Conservation (phyloP, 2,329 filamentous ascomycete genomes). For the Calonectria pseudoturangicola region DNA sequence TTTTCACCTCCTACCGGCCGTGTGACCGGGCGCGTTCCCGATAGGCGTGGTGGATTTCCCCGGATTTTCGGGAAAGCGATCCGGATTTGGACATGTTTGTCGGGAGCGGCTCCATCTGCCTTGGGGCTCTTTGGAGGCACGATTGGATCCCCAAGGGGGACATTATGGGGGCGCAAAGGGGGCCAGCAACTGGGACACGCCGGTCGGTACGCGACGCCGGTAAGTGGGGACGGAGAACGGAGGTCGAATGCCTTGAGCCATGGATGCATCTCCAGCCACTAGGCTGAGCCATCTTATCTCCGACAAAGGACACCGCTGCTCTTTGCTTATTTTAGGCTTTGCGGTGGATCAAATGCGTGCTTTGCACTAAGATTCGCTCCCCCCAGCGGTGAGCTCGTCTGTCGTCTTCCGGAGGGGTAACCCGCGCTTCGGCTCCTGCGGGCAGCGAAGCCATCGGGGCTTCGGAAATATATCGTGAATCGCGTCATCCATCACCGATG, state of each 20-base stretch:
- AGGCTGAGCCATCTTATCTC: background rate
- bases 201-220: background rate
- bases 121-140: background rate
- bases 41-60: conserved; percentile 27
- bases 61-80: conserved; percentile 38
- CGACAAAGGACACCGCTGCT: background rate
- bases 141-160: no score
- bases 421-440: conserved; percentile 9
- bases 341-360: conserved; percentile 14
- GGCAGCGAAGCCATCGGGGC: background rate
- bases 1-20: conserved; percentile 46
- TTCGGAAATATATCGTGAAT: conserved; percentile 23
- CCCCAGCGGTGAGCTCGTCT: background rate
- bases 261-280: background rate
- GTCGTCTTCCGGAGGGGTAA: background rate
- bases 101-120: conserved; percentile 10
- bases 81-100: conserved; percentile 32
- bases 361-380: conserved; percentile 13
- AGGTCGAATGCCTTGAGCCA: background rate
- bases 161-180: no score
- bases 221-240: conserved; percentile 17
- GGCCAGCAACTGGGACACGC: no score
- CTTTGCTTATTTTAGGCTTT: conserved; percentile 16
- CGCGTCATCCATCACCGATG: conserved; percentile 12
- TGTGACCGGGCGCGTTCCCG: conserved; percentile 5